Evolutionary conservation across 441 rosid species (phyloP).

Genomic region (Syzygium malaccense): DNA sequence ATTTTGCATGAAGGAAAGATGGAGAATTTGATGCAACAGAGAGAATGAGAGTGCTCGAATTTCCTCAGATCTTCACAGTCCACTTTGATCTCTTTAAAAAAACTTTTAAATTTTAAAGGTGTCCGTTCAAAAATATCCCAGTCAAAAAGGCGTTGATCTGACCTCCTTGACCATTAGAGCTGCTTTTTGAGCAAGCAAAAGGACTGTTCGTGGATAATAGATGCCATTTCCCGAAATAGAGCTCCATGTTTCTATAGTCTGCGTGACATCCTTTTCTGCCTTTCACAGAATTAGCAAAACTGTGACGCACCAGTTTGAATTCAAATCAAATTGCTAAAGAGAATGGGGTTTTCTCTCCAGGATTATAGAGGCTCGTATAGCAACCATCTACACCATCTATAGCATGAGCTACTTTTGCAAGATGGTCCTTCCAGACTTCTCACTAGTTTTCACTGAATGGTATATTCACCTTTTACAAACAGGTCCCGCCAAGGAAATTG

Average conservation of each 20-base stretch:
- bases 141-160: not conserved
- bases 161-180: not conserved
- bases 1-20: not conserved
- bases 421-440: not conserved
- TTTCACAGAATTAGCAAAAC: not conserved
- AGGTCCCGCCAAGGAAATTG: not conserved
- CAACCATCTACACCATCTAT: not conserved
- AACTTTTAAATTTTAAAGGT: not conserved
- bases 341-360: not conserved
- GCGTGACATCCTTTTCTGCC: not conserved
- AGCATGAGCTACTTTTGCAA: not conserved
- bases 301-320: not conserved
- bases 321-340: not conserved
- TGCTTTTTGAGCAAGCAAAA: not conserved
- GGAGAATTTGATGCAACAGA: not conserved
- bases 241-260: not conserved
- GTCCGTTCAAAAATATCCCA: not conserved
- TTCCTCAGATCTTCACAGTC: not conserved
- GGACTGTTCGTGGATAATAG: not conserved
- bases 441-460: not conserved
- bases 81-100: not conserved
- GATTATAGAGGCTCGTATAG: not conserved
- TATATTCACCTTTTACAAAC: not conserved
- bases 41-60: not conserved
- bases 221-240: not conserved